Evolutionary conservation across 177 flowering plant species (phyloP).

Genomic region (Vitis hybrid): DNA sequence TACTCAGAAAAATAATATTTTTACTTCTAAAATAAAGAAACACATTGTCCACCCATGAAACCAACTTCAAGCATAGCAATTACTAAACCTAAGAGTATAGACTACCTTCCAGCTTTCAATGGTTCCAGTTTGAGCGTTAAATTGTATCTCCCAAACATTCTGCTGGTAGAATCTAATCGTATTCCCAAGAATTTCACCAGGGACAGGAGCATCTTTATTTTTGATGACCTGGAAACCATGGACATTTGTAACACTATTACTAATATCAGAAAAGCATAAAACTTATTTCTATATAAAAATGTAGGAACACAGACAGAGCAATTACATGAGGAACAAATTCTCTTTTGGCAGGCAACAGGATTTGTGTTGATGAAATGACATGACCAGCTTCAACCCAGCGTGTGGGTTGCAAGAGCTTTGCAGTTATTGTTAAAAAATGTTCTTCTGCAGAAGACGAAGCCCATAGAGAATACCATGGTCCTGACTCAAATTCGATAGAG

Average conservation of each 20-base stretch:
- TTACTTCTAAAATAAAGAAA: background rate
- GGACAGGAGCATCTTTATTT: conserved; percentile 33
- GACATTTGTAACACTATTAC: conserved; percentile 1
- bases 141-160: conserved; percentile 61
- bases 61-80: background rate
- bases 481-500: conserved; percentile 55
- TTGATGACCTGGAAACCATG: conserved; percentile 52
- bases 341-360: conserved; percentile 59
- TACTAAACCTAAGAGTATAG: background rate
- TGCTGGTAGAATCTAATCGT: conserved; percentile 46
- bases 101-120: conserved; percentile 92
- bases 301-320: conserved; percentile 6
- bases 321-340: conserved; percentile 52
- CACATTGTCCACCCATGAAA: background rate
- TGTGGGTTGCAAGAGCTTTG: conserved; percentile 53
- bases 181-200: conserved; percentile 46
- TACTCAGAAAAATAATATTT: too few relatives aligned
- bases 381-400: conserved; percentile 90
- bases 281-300: too few relatives aligned
- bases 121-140: conserved; percentile 58
- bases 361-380: conserved; percentile 68
- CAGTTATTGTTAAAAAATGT: conserved; percentile 60
- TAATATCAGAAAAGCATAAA: background rate
- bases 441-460: conserved; percentile 58
- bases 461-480: conserved; percentile 75